These are phyloP conservation scores for Taphrina pruni DNA, from an alignment of 1,139 yeast genomes.

Conservation along the genomic window DNA sequence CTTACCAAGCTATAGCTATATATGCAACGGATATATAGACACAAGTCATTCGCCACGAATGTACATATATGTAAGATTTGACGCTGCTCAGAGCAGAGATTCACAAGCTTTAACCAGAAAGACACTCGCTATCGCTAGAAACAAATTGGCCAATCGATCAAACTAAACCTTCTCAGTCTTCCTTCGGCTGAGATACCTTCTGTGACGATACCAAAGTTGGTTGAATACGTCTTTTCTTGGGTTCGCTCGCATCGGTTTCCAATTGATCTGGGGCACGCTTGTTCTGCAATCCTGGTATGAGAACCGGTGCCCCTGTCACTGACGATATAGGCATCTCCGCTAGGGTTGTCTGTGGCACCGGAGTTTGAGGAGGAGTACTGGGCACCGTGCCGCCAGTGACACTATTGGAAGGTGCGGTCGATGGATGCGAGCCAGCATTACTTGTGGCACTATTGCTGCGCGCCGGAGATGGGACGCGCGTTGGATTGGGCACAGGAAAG, in stretches of 20 bases:
- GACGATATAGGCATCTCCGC: not conserved
- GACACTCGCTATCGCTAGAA: too few species aligned
- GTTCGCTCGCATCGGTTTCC: not conserved
- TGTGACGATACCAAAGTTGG: constrained; percentile 20
- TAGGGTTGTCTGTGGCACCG: not conserved
- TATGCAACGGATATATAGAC: too few species aligned
- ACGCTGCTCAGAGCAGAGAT: too few species aligned
- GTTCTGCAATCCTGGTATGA: constrained; percentile 1
- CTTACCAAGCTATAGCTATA: too few species aligned
- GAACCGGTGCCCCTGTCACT: constrained; percentile 2
- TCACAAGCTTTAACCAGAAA: too few species aligned
- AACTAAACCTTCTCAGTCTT: not conserved
- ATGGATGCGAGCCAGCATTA: constrained; percentile 11
- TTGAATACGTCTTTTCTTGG: constrained; percentile 31
- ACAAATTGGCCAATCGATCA: not conserved
- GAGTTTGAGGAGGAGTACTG: constrained; percentile 28
- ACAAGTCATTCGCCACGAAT: too few species aligned
- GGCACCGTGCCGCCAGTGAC: not conserved
- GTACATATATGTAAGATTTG: too few species aligned
- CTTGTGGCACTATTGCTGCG: constrained; percentile 31
- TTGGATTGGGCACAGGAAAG: constrained; percentile 15
- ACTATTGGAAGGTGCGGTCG: not conserved
- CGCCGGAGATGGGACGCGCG: constrained; percentile 26
- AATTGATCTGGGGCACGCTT: not conserved
- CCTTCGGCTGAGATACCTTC: not conserved